A percentile compares a stretch with the other conserved stretches of the same genome.
These are phyloP conservation scores for Plasmodium sp. DNA, from an alignment of 169 alveolate species.

Conservation along the genomic window DNA sequence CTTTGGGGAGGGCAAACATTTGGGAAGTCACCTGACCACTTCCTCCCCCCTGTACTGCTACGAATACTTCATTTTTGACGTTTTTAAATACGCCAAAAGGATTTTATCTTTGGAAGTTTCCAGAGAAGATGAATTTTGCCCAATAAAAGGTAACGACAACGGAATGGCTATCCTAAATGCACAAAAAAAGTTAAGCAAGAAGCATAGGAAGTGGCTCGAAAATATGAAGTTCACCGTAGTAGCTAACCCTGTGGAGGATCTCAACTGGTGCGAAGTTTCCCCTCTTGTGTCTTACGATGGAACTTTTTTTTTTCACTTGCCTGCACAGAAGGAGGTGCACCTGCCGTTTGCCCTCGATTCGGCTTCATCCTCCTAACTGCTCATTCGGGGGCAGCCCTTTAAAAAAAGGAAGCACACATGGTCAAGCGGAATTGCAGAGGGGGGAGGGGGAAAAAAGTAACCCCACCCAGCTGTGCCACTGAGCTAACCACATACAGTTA, in stretches of 20 bases:
- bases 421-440: not conserved
- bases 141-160: conserved; percentile 47
- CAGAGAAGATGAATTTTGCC: conserved; percentile 36
- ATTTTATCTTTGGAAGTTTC: conserved; percentile 53
- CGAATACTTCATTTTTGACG: conserved; percentile 83
- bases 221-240: conserved; percentile 22
- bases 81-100: conserved; percentile 77
- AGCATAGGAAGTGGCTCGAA: conserved; percentile 62
- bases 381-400: not conserved
- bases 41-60: conserved; percentile 76
- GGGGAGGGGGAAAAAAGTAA: not conserved
- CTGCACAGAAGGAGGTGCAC: conserved; percentile 27
- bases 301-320: conserved; percentile 58
- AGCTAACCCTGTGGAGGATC: not conserved
- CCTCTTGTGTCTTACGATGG: conserved; percentile 72
- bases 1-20: conserved; percentile 8
- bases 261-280: conserved; percentile 61
- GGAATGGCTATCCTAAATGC: conserved; percentile 24
- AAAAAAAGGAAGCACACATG: not conserved
- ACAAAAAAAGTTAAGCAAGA: conserved; percentile 43
- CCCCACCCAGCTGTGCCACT: not conserved
- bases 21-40: too few relatives aligned
- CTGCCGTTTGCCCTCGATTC: conserved; percentile 27
- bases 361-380: not conserved
- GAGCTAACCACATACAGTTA: not conserved